Evolutionary conservation across 2,329 filamentous ascomycete species (phyloP).

Genomic region (Colletotrichum lini): DNA sequence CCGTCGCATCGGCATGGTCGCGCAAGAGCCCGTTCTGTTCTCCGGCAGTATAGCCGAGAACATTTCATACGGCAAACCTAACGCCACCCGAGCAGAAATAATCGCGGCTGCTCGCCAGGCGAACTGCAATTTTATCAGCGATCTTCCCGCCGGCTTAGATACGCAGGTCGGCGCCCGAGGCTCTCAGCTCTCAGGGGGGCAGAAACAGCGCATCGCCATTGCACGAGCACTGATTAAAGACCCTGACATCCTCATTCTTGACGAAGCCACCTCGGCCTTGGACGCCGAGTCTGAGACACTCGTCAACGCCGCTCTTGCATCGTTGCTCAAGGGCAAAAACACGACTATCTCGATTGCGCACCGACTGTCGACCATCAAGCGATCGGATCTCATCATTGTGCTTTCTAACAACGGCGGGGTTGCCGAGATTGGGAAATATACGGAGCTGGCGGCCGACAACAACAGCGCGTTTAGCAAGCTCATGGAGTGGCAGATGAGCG

Average conservation of each 20-base stretch:
- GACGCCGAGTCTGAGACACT: conserved; percentile 98
- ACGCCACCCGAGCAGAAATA: conserved; percentile 84
- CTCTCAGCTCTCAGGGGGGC: conserved; percentile 93
- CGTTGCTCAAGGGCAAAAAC: conserved; percentile 86
- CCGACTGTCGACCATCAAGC: conserved; percentile 94
- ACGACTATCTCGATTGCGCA: conserved; percentile 99
- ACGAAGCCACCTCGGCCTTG: conserved; percentile 95
- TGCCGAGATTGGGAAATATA: conserved; percentile 90
- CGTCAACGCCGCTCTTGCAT: conserved; percentile 90
- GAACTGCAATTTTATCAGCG: conserved; percentile 96
- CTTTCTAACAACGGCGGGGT: conserved; percentile 89
- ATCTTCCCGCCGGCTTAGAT: conserved; percentile 95
- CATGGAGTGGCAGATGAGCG: conserved; percentile 99
- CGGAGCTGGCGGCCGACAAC: conserved; percentile 78
- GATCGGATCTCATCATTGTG: conserved; percentile 94
- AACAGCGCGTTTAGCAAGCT: conserved; percentile 92
- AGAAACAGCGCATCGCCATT: conserved; percentile 98
- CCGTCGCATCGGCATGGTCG: conserved; percentile 93
- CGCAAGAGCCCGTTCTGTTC: conserved; percentile 95
- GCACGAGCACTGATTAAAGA: conserved; percentile 94
- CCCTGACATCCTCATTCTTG: conserved; percentile 95
- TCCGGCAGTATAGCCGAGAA: conserved; percentile 89
- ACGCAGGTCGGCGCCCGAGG: conserved; percentile 94
- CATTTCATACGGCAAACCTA: conserved; percentile 90
- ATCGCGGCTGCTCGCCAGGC: conserved; percentile 89